Evolutionary conservation across 441 rosid species (phyloP).

Genomic region (Syzygium syzygioides): DNA sequence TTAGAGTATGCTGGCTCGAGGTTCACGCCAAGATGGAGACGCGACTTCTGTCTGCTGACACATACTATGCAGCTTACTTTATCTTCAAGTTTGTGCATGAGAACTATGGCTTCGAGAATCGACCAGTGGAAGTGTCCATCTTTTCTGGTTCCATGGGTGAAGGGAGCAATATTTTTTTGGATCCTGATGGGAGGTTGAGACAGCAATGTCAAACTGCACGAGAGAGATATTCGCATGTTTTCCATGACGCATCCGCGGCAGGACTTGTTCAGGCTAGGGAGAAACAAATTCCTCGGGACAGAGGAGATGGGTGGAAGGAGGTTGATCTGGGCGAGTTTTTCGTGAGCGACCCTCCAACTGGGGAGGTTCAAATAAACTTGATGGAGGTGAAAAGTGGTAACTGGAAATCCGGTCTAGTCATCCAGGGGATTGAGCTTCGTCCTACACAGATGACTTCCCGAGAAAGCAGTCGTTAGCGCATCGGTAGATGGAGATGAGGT

Average conservation of each 20-base stretch:
- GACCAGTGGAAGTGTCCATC: not conserved
- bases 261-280: not conserved
- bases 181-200: not conserved
- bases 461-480: not conserved
- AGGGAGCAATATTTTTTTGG: not conserved
- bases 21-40: not conserved
- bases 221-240: not conserved
- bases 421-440: slow-evolving; percentile 11
- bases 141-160: not conserved
- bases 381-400: not conserved
- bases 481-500: not conserved
- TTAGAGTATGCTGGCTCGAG: not conserved
- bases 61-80: slow-evolving; percentile 8
- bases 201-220: not conserved
- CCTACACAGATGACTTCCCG: not conserved
- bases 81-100: slow-evolving; percentile 1
- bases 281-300: not conserved
- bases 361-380: not conserved
- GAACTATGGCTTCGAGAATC: slow-evolving; percentile 1
- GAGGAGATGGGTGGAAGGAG: slow-evolving; percentile 16
- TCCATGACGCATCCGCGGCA: not conserved
- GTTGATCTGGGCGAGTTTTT: slow-evolving; percentile 7
- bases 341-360: not conserved
- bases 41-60: slow-evolving; percentile 6
- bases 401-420: not conserved